These are phyloP conservation scores for Lojkania enalia DNA, from an alignment of 2,329 filamentous ascomycete species.

Conservation along the genomic window DNA sequence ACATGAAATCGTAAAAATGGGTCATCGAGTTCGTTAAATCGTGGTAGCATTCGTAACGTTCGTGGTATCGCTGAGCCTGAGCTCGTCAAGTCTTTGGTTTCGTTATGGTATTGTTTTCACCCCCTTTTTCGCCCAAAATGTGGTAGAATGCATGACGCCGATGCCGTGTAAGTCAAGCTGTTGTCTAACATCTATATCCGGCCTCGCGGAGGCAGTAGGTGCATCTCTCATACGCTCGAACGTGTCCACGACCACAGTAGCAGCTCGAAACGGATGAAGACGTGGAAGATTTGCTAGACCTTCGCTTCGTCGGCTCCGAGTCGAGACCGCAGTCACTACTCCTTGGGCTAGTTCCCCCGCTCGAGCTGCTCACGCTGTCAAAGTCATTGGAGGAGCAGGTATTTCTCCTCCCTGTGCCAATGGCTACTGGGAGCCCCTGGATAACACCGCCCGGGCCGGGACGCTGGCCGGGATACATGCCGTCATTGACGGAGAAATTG, in stretches of 20 bases:
- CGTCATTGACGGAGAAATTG: conserved; percentile 95
- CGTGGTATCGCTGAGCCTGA: conserved; percentile 42
- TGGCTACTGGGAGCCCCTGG: conserved; percentile 66
- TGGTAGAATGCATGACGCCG: conserved; percentile 6
- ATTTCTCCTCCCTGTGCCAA: conserved; percentile 61
- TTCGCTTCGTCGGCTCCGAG: conserved; percentile 29
- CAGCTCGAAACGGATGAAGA: conserved; percentile 29
- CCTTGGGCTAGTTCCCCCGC: conserved; percentile 60
- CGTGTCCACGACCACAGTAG: conserved; percentile 44
- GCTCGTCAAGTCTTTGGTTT: conserved; percentile 40
- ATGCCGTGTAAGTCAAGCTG: conserved; percentile 3
- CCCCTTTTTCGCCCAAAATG: conserved; percentile 9
- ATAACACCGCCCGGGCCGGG: conserved; percentile 58
- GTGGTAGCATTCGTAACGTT: conserved; percentile 22
- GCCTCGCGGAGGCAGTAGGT: conserved; percentile 47
- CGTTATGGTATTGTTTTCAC: conserved; percentile 14
- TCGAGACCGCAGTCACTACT: conserved; percentile 53
- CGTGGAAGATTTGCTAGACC: conserved; percentile 39
- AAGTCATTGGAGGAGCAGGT: conserved; percentile 54
- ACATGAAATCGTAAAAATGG: conserved; percentile 9
- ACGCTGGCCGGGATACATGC: conserved; percentile 70
- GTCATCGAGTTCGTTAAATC: conserved; percentile 13
- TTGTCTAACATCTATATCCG: conserved; percentile 39
- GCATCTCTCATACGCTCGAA: conserved; percentile 50
- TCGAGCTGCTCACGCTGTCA: conserved; percentile 55